phyloP scores from a whole-genome alignment of 495 filamentous ascomycete species.

The Chaetomidium leptoderma region DNA sequence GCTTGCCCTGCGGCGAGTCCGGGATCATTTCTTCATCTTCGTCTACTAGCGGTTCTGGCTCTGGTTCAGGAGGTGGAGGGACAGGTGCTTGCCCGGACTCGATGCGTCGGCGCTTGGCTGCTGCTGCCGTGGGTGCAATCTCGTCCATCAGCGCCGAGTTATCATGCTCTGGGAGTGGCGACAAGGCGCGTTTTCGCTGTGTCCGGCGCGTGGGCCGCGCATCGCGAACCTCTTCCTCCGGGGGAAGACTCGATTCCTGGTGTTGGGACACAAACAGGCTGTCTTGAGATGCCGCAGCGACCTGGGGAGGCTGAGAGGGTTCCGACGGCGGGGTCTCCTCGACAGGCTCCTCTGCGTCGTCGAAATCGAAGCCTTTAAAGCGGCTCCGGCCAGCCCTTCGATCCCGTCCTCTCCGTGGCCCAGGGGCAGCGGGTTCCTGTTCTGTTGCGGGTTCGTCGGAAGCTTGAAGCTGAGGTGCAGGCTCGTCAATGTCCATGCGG shows the following conservation, averaged over 20 bases:
- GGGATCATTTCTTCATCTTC: constrained; percentile 20
- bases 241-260: constrained; percentile 29
- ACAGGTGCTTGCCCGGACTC: constrained; percentile 43
- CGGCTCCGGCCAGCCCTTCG: constrained; percentile 52
- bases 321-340: constrained; percentile 19
- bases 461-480: constrained; percentile 11
- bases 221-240: constrained; percentile 20
- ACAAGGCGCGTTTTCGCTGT: constrained; percentile 45
- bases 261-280: constrained; percentile 33
- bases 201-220: constrained; percentile 24
- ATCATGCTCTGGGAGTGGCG: constrained; percentile 34
- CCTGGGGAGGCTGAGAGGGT: background rate
- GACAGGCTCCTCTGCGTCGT: constrained; percentile 30
- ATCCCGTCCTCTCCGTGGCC: constrained; percentile 24
- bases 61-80: constrained; percentile 26
- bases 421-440: constrained; percentile 19
- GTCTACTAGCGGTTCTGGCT: constrained; percentile 4
- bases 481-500: constrained; percentile 34
- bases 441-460: constrained; percentile 11
- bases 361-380: constrained; percentile 65
- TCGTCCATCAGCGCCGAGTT: constrained; percentile 54
- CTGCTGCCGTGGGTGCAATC: constrained; percentile 66
- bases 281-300: constrained; percentile 21
- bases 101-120: constrained; percentile 64
- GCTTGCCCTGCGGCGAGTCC: constrained; percentile 18